A percentile compares a stretch with the other conserved stretches of the same genome.
Evolutionary conservation across 495 filamentous ascomycete genomes (phyloP).

Genomic region (Hamigera avellanea): DNA sequence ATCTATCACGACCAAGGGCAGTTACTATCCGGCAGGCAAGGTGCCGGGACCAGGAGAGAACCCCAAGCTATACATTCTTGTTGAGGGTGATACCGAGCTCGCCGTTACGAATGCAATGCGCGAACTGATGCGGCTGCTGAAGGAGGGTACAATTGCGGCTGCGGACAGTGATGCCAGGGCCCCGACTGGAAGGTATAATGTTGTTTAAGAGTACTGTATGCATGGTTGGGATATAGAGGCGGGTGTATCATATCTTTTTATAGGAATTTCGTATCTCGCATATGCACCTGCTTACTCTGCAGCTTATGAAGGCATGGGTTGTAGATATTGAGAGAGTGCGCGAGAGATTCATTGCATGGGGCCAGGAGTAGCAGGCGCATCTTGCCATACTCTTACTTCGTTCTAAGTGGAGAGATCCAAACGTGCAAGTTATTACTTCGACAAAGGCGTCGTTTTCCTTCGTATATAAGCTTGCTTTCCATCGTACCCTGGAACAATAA

Average conservation of each 20-base stretch:
- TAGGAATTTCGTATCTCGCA: too few relatives aligned
- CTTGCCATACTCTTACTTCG: too few relatives aligned
- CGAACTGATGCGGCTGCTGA: constrained; percentile 76
- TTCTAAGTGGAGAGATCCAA: too few relatives aligned
- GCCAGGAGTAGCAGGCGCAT: too few relatives aligned
- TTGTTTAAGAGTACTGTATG: constrained; percentile 48
- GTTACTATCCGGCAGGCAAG: constrained; percentile 74
- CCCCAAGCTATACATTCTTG: constrained; percentile 91
- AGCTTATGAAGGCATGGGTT: too few relatives aligned
- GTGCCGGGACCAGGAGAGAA: constrained; percentile 59
- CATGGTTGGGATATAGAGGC: neutral
- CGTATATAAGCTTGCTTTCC: too few relatives aligned
- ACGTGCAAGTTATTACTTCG: too few relatives aligned
- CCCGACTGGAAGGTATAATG: constrained; percentile 78
- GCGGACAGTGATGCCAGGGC: constrained; percentile 73
- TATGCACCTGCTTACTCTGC: too few relatives aligned
- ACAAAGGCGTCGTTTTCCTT: too few relatives aligned
- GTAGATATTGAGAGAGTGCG: neutral
- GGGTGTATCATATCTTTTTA: too few relatives aligned
- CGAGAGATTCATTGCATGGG: neutral
- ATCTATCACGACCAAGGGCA: constrained; percentile 95
- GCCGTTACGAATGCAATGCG: constrained; percentile 85
- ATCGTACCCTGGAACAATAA: too few relatives aligned
- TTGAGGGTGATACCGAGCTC: constrained; percentile 92
- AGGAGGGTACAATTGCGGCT: constrained; percentile 86